Percentiles rank a stretch among this genome's conserved stretches.
phyloP scores from a whole-genome alignment of 805 yeast species.

The Blastobotrys robertii region DNA sequence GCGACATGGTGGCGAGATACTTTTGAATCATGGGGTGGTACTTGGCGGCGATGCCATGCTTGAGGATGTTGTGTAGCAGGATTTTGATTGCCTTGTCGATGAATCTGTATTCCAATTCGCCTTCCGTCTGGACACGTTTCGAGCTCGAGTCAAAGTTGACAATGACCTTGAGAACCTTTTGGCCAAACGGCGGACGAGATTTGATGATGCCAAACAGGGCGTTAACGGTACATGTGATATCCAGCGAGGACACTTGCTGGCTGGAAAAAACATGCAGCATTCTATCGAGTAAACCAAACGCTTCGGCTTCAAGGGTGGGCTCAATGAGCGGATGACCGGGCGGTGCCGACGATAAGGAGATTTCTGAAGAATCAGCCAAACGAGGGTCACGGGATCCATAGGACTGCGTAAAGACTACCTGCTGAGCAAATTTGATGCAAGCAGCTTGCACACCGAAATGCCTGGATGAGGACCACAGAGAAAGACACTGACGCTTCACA shows the following conservation, averaged over 20 bases:
- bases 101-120: conserved; percentile 49
- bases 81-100: conserved; percentile 46
- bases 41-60: conserved; percentile 18
- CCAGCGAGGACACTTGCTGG: conserved; percentile 44
- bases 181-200: conserved; percentile 48
- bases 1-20: conserved; percentile 22
- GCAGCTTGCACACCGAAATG: conserved; percentile 52
- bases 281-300: conserved; percentile 56
- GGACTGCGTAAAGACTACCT: conserved; percentile 45
- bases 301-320: conserved; percentile 55
- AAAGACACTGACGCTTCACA: conserved; percentile 50
- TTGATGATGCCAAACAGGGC: conserved; percentile 54
- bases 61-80: conserved; percentile 16
- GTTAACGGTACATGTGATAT: conserved; percentile 60
- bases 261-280: conserved; percentile 47
- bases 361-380: conserved; percentile 23
- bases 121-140: conserved; percentile 7
- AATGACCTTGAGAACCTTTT: conserved; percentile 47
- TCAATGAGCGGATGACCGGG: conserved; percentile 59
- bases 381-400: conserved; percentile 31
- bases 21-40: conserved; percentile 23
- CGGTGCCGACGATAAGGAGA: conserved; percentile 42
- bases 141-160: conserved; percentile 43
- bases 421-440: conserved; percentile 61
- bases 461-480: conserved; percentile 39